A percentile compares a stretch with the other conserved stretches of the same genome.
These are phyloP conservation scores for Trametes pubescens DNA, from an alignment of 1,284 basidiomycete species.

Conservation along the genomic window DNA sequence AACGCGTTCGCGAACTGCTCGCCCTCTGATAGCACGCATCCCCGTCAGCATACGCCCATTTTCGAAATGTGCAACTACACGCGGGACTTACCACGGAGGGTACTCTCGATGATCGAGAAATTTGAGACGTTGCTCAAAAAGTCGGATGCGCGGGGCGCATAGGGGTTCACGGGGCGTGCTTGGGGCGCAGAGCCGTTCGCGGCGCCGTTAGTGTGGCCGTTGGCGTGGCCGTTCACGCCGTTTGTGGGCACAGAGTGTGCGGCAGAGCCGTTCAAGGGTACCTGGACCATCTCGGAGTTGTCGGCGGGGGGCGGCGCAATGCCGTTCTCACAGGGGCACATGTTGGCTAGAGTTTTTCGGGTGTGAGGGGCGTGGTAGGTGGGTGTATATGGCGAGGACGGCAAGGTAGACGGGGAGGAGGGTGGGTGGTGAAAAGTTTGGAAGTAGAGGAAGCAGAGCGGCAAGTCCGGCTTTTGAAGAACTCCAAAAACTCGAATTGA, in stretches of 20 bases:
- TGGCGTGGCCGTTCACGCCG: conserved; percentile 43
- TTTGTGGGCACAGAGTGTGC: conserved; percentile 45
- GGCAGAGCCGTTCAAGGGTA: conserved; percentile 52
- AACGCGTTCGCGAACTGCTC: conserved; percentile 99
- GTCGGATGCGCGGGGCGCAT: conserved; percentile 89
- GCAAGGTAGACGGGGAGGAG: conserved; percentile 8
- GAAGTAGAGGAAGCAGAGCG: conserved; percentile 7
- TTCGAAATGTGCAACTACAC: conserved; percentile 37
- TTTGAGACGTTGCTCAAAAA: conserved; percentile 93
- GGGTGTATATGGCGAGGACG: background rate
- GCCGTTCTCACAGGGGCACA: conserved; percentile 74
- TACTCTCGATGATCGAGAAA: conserved; percentile 98
- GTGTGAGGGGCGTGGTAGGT: background rate
- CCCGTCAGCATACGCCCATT: conserved; percentile 13
- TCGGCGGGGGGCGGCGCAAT: conserved; percentile 52
- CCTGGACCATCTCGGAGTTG: conserved; percentile 70
- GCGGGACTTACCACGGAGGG: conserved; percentile 77
- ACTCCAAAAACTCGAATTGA: conserved; percentile 33
- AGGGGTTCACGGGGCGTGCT: conserved; percentile 74
- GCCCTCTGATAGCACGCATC: conserved; percentile 73
- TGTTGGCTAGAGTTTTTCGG: conserved; percentile 42
- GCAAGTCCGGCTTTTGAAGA: conserved; percentile 27
- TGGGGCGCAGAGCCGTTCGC: conserved; percentile 43
- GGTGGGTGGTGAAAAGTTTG: conserved; percentile 16
- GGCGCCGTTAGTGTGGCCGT: conserved; percentile 45